Base-by-base conservation (phyloP, 306 rosid species). In the Hippophae rhamnoides region DNA sequence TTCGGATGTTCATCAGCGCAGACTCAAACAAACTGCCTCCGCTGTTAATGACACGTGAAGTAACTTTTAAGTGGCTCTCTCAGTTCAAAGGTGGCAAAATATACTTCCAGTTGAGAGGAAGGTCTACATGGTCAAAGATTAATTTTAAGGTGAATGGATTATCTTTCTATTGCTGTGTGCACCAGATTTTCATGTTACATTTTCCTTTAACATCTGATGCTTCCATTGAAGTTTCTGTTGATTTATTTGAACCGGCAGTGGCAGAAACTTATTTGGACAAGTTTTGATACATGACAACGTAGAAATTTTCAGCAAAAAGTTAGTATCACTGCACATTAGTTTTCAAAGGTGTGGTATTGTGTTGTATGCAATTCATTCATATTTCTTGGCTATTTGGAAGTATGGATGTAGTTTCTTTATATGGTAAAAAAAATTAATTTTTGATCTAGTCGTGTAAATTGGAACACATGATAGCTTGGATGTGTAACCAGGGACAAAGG, bases 1-100 rank as follows among this genome's bases (percentile, higher is more conserved):
- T 76, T 90, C 94, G 95, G 95, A 90, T 41, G 97, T 90, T 47
- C 90, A 90, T 81, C 90, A 90, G 69, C 78, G 90, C 53, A 74
- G 94, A 68, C 51, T 76, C 52, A 80, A 63, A 62, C 90, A 78
- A 75, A 74, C 76, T 41, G 54, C 75, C 60, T 57, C 77, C 9
- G 60, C 79, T 59, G 67, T 76, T 27, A 64, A 65, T 65, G 88
- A 79, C 57, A 60, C 71, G 0, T 84, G 64, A 78, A 62, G 53
- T 58, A 40, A 66, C 7, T 18, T 53, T 52, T 70, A 53, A 62
- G n/a, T 0, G 0, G 50, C 41, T 42, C 42, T 14, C 62, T 62
- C 40, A 47, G 65, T 0, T 72, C 65, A 58, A 45, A 57, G 38
- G 64, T 72, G 60, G 69, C 60, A 53, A 63, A 67, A 56, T 54